Evolutionary conservation across 306 rosid species (phyloP).

Genomic region (Corylus americana): DNA sequence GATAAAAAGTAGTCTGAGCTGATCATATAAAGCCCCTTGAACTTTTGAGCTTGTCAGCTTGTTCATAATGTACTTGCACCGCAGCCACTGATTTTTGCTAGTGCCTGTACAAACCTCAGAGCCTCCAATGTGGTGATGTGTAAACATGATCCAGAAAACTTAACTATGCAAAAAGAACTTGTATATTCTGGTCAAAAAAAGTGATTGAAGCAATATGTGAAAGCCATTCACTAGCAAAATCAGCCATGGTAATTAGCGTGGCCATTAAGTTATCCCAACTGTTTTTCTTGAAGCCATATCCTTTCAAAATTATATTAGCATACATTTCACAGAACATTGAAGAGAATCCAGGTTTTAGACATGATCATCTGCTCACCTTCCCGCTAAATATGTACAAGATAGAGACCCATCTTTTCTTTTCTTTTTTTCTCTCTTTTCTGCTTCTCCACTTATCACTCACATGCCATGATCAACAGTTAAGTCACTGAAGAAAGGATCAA

Average conservation of each 20-base stretch:
- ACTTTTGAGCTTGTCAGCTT: slow-evolving; percentile 4
- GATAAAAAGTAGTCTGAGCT: slow-evolving; percentile 8
- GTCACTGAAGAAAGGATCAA: slow-evolving; percentile 67
- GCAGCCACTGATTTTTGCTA: too few species aligned
- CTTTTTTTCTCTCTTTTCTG: neutral
- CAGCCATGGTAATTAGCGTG: neutral
- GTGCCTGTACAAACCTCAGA: too few species aligned
- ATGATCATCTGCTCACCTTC: neutral
- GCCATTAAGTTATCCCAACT: neutral
- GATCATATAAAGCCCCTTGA: slow-evolving; percentile 19
- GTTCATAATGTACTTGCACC: neutral
- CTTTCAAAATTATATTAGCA: neutral
- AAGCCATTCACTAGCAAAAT: neutral
- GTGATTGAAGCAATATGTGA: neutral
- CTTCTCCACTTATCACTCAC: slow-evolving; percentile 3
- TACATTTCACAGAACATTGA: neutral
- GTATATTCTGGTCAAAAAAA: too few species aligned
- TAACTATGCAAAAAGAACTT: neutral
- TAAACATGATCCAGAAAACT: neutral
- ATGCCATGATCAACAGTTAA: slow-evolving; percentile 35
- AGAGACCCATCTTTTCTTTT: slow-evolving; percentile 6
- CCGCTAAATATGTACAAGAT: neutral
- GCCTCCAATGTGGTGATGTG: neutral
- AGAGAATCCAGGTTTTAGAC: neutral
- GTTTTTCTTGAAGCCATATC: neutral